Evolutionary conservation across 805 yeast species (phyloP).

Genomic region (Priceomyces melissophilus): DNA sequence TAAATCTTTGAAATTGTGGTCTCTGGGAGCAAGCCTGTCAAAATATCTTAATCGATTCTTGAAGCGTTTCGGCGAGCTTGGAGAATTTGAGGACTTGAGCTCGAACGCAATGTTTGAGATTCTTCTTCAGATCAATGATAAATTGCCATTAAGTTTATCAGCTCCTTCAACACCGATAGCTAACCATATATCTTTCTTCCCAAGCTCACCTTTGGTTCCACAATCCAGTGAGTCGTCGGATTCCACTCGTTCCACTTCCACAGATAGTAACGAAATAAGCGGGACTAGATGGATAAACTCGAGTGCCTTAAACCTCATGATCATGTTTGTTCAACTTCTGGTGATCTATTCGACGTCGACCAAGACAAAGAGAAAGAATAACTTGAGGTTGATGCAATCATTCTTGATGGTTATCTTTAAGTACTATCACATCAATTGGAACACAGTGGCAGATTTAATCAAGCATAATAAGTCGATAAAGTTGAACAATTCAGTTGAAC

Average conservation of each 20-base stretch:
- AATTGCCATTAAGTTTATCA: constrained; percentile 39
- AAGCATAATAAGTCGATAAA: constrained; percentile 33
- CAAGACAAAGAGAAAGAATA: constrained; percentile 27
- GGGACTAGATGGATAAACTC: constrained; percentile 14
- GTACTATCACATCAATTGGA: constrained; percentile 43
- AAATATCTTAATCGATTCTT: constrained; percentile 20
- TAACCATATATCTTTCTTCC: constrained; percentile 3
- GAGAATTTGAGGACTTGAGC: constrained; percentile 33
- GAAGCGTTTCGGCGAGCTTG: constrained; percentile 17
- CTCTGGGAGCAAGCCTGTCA: constrained; percentile 16
- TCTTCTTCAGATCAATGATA: constrained; percentile 37
- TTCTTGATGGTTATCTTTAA: constrained; percentile 31
- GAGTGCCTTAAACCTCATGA: constrained; percentile 28
- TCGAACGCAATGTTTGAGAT: constrained; percentile 31
- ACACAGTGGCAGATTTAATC: constrained; percentile 30
- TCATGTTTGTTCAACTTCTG: constrained; percentile 31
- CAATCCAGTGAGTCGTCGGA: neutral
- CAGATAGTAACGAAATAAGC: neutral
- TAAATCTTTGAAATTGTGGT: constrained; percentile 27
- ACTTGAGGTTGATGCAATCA: constrained; percentile 27
- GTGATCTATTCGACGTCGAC: constrained; percentile 32
- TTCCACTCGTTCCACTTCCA: neutral
- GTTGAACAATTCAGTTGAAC: constrained; percentile 33
- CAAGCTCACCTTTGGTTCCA: neutral
- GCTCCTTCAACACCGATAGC: constrained; percentile 42